Base-by-base conservation (phyloP, 371 early-diverging fungal species). In the Lichtheimia hyalospora region DNA sequence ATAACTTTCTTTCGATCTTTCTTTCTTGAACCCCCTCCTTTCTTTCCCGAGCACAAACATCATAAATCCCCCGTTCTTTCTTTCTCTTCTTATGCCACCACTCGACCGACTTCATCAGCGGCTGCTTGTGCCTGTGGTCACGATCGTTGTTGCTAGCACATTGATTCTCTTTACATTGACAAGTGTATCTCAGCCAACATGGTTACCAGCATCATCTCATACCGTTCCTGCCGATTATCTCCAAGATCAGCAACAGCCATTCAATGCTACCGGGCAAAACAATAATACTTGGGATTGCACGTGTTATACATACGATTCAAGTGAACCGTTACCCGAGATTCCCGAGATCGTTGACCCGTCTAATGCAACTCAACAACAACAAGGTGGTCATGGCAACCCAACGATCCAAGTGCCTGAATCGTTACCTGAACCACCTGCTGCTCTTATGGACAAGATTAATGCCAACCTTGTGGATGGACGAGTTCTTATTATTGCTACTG, bases 391-490 rank as follows among this genome's bases (percentile, higher is more conserved):
- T n/a, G n/a, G 51, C 44, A 5, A 7, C 34, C 12, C 57, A 57
- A 15, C n/a, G 5, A 34, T 62, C 4, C n/a, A 20, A 15, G 60
- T 52, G 12, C 65, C 65, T 49, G 60, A 55, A 18, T 55, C 57
- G 18, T 48, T 65, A 20, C 16, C 40, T 23, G 54, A 48, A 16
- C 61, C 53, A 10, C 50, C 54, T 4, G 24, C 49, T 21, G 53
- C 42, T 5, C 63, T 67, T 42, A 21, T 60, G 50, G 46, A 54
- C 15, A 62, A 62, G 48, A 67, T 67, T 10, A 60, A 67, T 27
- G 51, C 24, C 13, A 67, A 67, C 54, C 16, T 67, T 2, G 46
- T 55, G 7, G 49, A 55, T 46, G 55, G 44, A 12, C 58, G 63
- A 1, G 59, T 63, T 0, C 25, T 67, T 5, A 39, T 67, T 44